A percentile compares a stretch with the other conserved stretches of the same genome.
Evolutionary conservation across 2,329 filamentous ascomycete genomes (phyloP).

Genomic region (Ophiostoma angusticollis): DNA sequence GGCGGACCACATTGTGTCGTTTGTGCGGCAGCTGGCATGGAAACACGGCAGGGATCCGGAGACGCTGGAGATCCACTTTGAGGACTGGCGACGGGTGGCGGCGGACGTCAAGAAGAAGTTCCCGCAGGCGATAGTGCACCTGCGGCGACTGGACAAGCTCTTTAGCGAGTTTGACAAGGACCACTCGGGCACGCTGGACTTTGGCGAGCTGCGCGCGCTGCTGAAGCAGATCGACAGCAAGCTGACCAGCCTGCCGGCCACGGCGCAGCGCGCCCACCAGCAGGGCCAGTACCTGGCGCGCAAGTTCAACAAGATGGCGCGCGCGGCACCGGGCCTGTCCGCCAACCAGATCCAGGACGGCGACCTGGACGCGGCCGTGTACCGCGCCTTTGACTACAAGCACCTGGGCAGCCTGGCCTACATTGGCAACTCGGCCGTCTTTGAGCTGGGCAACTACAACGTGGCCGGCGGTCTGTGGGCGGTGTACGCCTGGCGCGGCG

Average conservation of each 20-base stretch:
- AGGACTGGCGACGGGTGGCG: slow-evolving; percentile 79
- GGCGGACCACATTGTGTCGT: slow-evolving; percentile 78
- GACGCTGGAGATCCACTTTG: slow-evolving; percentile 73
- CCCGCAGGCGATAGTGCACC: slow-evolving; percentile 76
- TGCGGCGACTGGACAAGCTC: slow-evolving; percentile 79
- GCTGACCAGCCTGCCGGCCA: slow-evolving; percentile 86
- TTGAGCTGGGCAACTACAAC: slow-evolving; percentile 72
- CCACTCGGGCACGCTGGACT: slow-evolving; percentile 84
- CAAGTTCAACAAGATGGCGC: slow-evolving; percentile 87
- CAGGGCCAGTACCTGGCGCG: slow-evolving; percentile 85
- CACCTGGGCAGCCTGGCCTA: slow-evolving; percentile 90
- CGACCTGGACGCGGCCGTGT: slow-evolving; percentile 81
- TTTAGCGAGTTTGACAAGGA: slow-evolving; percentile 91
- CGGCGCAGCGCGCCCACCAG: slow-evolving; percentile 90
- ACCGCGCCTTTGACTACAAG: slow-evolving; percentile 87
- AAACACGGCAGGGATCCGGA: slow-evolving; percentile 85
- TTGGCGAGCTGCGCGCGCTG: slow-evolving; percentile 78
- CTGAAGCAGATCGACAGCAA: slow-evolving; percentile 88
- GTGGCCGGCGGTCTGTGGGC: slow-evolving; percentile 76
- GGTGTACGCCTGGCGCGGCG: slow-evolving; percentile 89
- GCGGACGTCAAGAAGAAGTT: slow-evolving; percentile 76
- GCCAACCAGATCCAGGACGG: slow-evolving; percentile 77
- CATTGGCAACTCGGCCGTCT: slow-evolving; percentile 90
- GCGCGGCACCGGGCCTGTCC: slow-evolving; percentile 58
- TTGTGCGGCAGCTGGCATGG: slow-evolving; percentile 80